Evolutionary conservation across 148 eudicot species (phyloP), one percentile per base, ranked within the genome.

Genomic region (Diospyros lotus): DNA sequence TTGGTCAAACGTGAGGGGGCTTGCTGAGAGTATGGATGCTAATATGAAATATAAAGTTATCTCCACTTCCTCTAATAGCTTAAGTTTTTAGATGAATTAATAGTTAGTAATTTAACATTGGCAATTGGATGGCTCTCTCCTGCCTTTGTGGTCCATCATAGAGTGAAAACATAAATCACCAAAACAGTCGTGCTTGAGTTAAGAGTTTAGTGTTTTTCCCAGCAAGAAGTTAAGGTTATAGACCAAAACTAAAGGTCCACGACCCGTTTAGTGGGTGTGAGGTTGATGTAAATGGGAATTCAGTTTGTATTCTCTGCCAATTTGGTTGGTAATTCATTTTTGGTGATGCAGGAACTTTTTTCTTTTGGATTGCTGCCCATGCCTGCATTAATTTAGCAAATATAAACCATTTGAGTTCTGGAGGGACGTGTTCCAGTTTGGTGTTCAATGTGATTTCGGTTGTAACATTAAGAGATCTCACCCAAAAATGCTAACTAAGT

Each of bases 251-350:
- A 11, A 6, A 3, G 51, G 2, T 1, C 43, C 43, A 65, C 6
- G 12, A 17, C 52, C 15, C 8, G 13, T 64, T 66, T 15, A 66
- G 12, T 6, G 53, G 15, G 52, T 8, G n/a, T 14, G 12, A n/a
- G 68, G 44, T 50, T 9, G 52, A 15, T 45, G 18, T 5, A 45
- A 68, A 66, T 68, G 41, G 53, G 39, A 66, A 17, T 44, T 65
- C 15, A n/a, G 38, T 48, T 43, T 13, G 9, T 45, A 43, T 12
- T 60, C 58, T 58, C 50, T 4, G 7, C 18, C 17, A 12, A 2
- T 59, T 59, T 45, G 75, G 43, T 40, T 70, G 53, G 41, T 71
- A 8, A 71, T 71, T 58, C 61, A 70, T 54, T 15, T 40, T 6
- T 28, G 28, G 28, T 17, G 40, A 11, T 44, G 18, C 14, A 42